A percentile compares a stretch with the other conserved stretches of the same genome.
These are phyloP conservation scores for Aspergillus caelatus DNA, from an alignment of 2,329 filamentous ascomycete genomes.

Conservation along the genomic window DNA sequence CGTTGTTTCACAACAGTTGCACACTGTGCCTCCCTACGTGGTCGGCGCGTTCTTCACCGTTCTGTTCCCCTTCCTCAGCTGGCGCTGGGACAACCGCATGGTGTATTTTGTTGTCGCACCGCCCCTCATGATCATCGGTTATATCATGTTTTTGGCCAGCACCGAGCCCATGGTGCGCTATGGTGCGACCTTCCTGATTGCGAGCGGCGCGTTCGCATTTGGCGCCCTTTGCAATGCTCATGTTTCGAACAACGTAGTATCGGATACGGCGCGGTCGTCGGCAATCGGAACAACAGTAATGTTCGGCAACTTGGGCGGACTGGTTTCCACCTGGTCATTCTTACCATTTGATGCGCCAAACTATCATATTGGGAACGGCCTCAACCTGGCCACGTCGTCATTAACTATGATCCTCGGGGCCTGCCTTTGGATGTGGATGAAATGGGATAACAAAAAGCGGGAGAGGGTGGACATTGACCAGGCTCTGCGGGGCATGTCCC, in stretches of 20 bases:
- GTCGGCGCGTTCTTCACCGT: slow-evolving; percentile 69
- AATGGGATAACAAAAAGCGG: slow-evolving; percentile 62
- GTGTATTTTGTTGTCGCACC: slow-evolving; percentile 64
- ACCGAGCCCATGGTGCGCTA: slow-evolving; percentile 60
- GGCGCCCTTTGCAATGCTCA: slow-evolving; percentile 70
- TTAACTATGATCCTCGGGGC: slow-evolving; percentile 57
- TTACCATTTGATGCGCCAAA: slow-evolving; percentile 65
- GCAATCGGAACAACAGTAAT: slow-evolving; percentile 71
- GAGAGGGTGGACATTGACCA: slow-evolving; percentile 57
- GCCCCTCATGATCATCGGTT: slow-evolving; percentile 69
- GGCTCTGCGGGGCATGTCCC: slow-evolving; percentile 58
- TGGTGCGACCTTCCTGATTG: slow-evolving; percentile 71
- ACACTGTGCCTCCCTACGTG: slow-evolving; percentile 71
- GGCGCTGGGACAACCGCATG: slow-evolving; percentile 61
- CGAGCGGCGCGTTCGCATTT: slow-evolving; percentile 64
- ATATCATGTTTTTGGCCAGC: slow-evolving; percentile 70
- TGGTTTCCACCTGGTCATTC: slow-evolving; percentile 69
- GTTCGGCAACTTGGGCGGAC: slow-evolving; percentile 71
- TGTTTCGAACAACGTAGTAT: slow-evolving; percentile 70
- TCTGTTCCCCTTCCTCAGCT: slow-evolving; percentile 63
- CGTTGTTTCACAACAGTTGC: slow-evolving; percentile 67
- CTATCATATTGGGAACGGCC: slow-evolving; percentile 71
- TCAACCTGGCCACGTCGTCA: slow-evolving; percentile 67
- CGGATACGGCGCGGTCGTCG: slow-evolving; percentile 68
- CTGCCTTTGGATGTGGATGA: slow-evolving; percentile 62